Percentiles rank a stretch among this genome's conserved stretches.
These are phyloP conservation scores for Dictyostelium brefeldianum DNA, from an alignment of 78 protist species.

Conservation along the genomic window DNA sequence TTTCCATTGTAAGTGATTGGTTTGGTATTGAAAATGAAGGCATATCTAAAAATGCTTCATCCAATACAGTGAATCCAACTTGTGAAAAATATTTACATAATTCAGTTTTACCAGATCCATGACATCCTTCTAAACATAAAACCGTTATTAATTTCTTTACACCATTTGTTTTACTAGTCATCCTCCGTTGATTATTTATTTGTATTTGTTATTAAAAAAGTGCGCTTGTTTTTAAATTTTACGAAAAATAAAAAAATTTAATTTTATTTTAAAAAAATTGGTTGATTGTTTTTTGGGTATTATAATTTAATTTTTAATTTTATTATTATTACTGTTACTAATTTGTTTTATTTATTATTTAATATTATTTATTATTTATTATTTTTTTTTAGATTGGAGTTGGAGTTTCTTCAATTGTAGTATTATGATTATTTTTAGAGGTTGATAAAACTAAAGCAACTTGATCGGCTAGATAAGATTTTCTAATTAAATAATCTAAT, in stretches of 20 bases:
- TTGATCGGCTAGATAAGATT: slow-evolving; percentile 61
- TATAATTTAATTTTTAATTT: background rate
- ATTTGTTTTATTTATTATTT: background rate
- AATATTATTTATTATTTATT: background rate
- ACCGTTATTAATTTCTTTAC: slow-evolving; percentile 39
- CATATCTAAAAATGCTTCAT: slow-evolving; percentile 83
- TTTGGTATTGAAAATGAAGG: slow-evolving; percentile 67
- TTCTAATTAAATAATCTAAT: slow-evolving; percentile 38
- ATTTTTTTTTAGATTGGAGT: background rate
- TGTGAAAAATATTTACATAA: slow-evolving; percentile 54
- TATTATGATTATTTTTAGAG: background rate
- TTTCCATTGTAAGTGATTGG: slow-evolving; percentile 74
- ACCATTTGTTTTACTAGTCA: background rate
- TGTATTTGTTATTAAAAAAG: too few species aligned
- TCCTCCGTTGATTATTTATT: too few species aligned
- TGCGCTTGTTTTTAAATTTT: too few species aligned
- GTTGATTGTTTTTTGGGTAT: background rate
- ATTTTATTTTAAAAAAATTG: too few species aligned
- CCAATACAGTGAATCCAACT: slow-evolving; percentile 51
- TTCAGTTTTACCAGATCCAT: slow-evolving; percentile 80
- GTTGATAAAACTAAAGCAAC: slow-evolving; percentile 40
- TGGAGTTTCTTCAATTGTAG: slow-evolving; percentile 58
- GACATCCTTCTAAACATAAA: slow-evolving; percentile 75
- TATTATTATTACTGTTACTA: background rate
- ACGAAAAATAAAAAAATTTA: too few species aligned